phyloP scores from a whole-genome alignment of 2,329 filamentous ascomycete species.

The Aspergillus oerlinghausenensis region DNA sequence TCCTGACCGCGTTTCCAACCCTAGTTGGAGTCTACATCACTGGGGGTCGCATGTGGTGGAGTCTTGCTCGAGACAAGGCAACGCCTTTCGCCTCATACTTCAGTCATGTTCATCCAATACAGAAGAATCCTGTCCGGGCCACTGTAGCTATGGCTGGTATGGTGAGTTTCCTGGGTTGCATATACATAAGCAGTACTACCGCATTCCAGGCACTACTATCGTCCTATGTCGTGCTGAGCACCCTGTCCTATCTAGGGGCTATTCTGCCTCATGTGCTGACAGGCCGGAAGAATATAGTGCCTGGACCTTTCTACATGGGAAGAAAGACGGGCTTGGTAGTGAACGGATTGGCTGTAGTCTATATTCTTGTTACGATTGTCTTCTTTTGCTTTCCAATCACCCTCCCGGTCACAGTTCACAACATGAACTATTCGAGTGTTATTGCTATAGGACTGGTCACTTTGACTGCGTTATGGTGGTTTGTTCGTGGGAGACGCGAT shows the following conservation, averaged over 20 bases:
- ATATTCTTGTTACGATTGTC: conserved; percentile 58
- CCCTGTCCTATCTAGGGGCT: conserved; percentile 58
- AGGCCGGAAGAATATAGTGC: conserved; percentile 42
- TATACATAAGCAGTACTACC: conserved; percentile 62
- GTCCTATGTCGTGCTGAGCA: conserved; percentile 52
- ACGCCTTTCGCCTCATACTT: conserved; percentile 50
- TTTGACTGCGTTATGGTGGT: conserved; percentile 33
- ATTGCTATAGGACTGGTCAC: conserved; percentile 34
- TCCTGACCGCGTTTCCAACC: conserved; percentile 50
- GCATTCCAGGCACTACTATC: conserved; percentile 66
- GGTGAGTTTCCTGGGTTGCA: conserved; percentile 55
- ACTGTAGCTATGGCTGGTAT: conserved; percentile 48
- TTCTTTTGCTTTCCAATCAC: conserved; percentile 59
- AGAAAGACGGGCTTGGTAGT: conserved; percentile 47
- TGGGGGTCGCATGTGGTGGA: conserved; percentile 56
- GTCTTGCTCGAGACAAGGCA: conserved; percentile 55
- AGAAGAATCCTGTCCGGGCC: conserved; percentile 53
- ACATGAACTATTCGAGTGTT: conserved; percentile 51
- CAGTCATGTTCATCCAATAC: conserved; percentile 43
- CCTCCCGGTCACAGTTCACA: conserved; percentile 42
- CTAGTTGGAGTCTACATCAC: conserved; percentile 54
- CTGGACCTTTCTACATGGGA: conserved; percentile 57
- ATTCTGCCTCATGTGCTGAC: conserved; percentile 56
- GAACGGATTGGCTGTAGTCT: conserved; percentile 50
- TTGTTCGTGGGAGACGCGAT: conserved; percentile 22